A percentile compares a stretch with the other conserved stretches of the same genome.
These are phyloP conservation scores for Schoenoplectus triqueter DNA, from an alignment of 202 grass and related monocot genomes.

Conservation along the genomic window DNA sequence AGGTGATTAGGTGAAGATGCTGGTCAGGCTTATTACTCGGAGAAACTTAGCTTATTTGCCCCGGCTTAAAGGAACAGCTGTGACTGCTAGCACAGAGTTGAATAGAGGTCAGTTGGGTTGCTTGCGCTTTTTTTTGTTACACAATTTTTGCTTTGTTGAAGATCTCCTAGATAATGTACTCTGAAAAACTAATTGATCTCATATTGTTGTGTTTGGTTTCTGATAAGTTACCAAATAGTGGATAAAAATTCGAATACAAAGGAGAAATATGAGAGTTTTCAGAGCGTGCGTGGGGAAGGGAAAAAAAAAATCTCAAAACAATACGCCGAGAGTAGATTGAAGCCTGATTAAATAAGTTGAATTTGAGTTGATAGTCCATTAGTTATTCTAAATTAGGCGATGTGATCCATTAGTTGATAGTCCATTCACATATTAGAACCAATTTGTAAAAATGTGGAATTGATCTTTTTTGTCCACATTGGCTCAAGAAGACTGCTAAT, in stretches of 20 bases:
- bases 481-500: too few relatives aligned
- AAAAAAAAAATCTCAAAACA: not conserved
- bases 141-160: not conserved
- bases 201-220: not conserved
- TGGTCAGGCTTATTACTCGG: not conserved
- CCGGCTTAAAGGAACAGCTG: not conserved
- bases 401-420: too few relatives aligned
- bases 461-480: too few relatives aligned
- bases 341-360: too few relatives aligned
- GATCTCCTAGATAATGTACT: not conserved
- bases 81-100: not conserved
- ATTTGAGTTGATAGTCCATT: too few relatives aligned
- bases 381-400: too few relatives aligned
- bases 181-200: not conserved
- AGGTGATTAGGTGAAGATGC: not conserved
- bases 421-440: too few relatives aligned
- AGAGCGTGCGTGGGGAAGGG: not conserved
- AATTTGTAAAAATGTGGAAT: too few relatives aligned
- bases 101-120: constrained; percentile 10
- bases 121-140: not conserved
- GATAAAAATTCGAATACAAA: not conserved
- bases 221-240: not conserved
- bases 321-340: not conserved
- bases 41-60: constrained; percentile 21
- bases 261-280: too few relatives aligned